These are phyloP conservation scores for Fragosphaeria purpurea DNA, from an alignment of 2,329 filamentous ascomycete species.

Conservation along the genomic window DNA sequence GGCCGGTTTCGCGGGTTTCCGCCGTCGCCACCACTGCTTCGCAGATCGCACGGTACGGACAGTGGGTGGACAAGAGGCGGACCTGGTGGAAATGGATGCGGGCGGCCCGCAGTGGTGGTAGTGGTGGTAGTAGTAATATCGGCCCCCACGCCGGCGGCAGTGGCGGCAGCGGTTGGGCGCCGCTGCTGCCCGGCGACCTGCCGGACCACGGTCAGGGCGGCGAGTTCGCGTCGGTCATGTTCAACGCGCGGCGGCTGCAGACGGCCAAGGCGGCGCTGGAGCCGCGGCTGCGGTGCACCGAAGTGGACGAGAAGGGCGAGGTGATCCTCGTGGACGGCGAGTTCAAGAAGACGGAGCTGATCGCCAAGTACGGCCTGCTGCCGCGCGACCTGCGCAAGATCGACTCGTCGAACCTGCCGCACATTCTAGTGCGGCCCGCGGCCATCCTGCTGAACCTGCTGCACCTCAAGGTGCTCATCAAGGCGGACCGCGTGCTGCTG, in stretches of 20 bases:
- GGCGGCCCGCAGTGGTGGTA: neutral
- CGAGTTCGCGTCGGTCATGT: slow-evolving; percentile 16
- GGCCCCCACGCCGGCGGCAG: neutral
- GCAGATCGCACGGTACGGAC: slow-evolving; percentile 1
- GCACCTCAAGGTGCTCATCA: slow-evolving; percentile 93
- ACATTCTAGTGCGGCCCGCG: slow-evolving; percentile 86
- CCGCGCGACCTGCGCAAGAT: slow-evolving; percentile 96
- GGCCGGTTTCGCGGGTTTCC: too few relatives aligned
- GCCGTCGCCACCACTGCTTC: neutral
- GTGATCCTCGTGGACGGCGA: slow-evolving; percentile 90
- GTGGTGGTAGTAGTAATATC: neutral
- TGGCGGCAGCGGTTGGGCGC: neutral
- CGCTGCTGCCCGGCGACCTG: slow-evolving; percentile 46
- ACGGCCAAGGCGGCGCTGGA: slow-evolving; percentile 72
- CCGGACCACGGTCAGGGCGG: slow-evolving; percentile 32
- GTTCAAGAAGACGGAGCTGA: slow-evolving; percentile 95
- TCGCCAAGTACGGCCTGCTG: slow-evolving; percentile 90
- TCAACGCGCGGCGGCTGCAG: slow-evolving; percentile 52
- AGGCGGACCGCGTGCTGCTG: slow-evolving; percentile 80
- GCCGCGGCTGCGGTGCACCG: slow-evolving; percentile 80
- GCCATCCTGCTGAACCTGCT: slow-evolving; percentile 92
- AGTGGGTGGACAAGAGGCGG: too few relatives aligned
- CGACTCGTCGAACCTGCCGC: slow-evolving; percentile 87
- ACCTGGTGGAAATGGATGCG: neutral
- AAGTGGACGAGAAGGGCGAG: slow-evolving; percentile 85